A percentile compares a stretch with the other conserved stretches of the same genome.
Conservation (phyloP, 495 filamentous ascomycete genomes). For the Aspergillus cristatus region DNA sequence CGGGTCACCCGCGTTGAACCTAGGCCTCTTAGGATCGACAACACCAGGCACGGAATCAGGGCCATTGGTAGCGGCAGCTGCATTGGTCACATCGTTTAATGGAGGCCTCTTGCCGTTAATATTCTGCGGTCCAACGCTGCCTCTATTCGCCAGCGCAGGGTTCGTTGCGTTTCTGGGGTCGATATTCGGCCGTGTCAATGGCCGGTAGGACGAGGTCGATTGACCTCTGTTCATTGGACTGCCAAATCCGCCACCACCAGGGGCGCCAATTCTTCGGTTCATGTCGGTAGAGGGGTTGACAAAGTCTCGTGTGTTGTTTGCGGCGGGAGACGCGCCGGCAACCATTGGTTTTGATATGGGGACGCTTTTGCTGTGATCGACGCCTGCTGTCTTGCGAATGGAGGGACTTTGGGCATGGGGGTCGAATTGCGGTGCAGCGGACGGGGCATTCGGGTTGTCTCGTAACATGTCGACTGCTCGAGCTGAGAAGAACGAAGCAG, state of each 20-base stretch:
- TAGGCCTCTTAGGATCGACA: slow-evolving; percentile 29
- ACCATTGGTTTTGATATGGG: slow-evolving; percentile 47
- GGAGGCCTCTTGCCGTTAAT: slow-evolving; percentile 38
- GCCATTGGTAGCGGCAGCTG: slow-evolving; percentile 14
- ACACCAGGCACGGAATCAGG: slow-evolving; percentile 13
- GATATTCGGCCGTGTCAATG: slow-evolving; percentile 32
- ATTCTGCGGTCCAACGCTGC: slow-evolving; percentile 22
- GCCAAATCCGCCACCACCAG: slow-evolving; percentile 32
- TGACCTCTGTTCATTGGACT: slow-evolving; percentile 31
- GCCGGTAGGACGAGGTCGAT: slow-evolving; percentile 34
- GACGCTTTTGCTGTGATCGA: slow-evolving; percentile 68
- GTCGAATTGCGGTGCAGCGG: slow-evolving; percentile 59
- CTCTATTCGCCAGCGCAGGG: slow-evolving; percentile 10
- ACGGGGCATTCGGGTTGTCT: slow-evolving; percentile 34
- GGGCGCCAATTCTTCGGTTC: slow-evolving; percentile 65
- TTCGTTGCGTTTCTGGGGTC: slow-evolving; percentile 19
- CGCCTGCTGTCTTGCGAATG: slow-evolving; percentile 80
- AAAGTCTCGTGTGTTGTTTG: slow-evolving; percentile 36
- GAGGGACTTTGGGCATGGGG: slow-evolving; percentile 76
- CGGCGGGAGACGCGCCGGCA: slow-evolving; percentile 17
- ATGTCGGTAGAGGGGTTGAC: slow-evolving; percentile 63
- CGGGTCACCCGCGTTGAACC: slow-evolving; percentile 1
- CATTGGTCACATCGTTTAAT: slow-evolving; percentile 43
- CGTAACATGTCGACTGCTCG: slow-evolving; percentile 49
- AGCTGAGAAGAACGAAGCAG: slow-evolving; percentile 68